Conservation (phyloP, 1,284 basidiomycete genomes). For the Pascua sp. region DNA sequence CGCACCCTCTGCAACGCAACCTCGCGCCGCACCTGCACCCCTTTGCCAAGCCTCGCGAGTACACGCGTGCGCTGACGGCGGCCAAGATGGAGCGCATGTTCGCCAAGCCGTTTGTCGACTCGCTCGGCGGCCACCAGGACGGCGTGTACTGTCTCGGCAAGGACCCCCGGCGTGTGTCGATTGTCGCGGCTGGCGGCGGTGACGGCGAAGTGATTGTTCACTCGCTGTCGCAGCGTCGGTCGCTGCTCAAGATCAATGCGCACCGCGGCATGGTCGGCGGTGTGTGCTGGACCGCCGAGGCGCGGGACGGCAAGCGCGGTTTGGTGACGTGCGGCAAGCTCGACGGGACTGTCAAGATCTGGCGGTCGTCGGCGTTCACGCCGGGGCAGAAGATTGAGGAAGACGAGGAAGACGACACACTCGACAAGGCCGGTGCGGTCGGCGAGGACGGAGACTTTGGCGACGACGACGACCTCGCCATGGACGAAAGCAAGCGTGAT, state of each 20-base stretch:
- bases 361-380: conserved; percentile 58
- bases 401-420: conserved; percentile 40
- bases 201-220: conserved; percentile 93
- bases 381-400: conserved; percentile 42
- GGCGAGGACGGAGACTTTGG: conserved; percentile 39
- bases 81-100: conserved; percentile 97
- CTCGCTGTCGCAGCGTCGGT: conserved; percentile 68
- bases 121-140: conserved; percentile 89
- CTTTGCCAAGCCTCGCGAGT: conserved; percentile 86
- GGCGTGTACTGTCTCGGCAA: conserved; percentile 85
- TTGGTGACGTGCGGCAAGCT: conserved; percentile 81
- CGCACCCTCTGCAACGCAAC: conserved; percentile 76
- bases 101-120: conserved; percentile 89
- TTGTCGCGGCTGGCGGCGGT: conserved; percentile 90
- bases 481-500: conserved; percentile 43
- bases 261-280: conserved; percentile 93
- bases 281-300: conserved; percentile 47
- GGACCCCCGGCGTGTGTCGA: conserved; percentile 71
- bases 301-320: conserved; percentile 57
- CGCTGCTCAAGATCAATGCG: conserved; percentile 68
- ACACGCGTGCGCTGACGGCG: conserved; percentile 88
- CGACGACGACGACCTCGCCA: conserved; percentile 43
- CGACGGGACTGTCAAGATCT: conserved; percentile 87
- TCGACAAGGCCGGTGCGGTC: conserved; percentile 43
- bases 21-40: conserved; percentile 92